phyloP scores from a whole-genome alignment of 2,329 filamentous ascomycete genomes.

The Paracorniculantispora psalliotae region DNA sequence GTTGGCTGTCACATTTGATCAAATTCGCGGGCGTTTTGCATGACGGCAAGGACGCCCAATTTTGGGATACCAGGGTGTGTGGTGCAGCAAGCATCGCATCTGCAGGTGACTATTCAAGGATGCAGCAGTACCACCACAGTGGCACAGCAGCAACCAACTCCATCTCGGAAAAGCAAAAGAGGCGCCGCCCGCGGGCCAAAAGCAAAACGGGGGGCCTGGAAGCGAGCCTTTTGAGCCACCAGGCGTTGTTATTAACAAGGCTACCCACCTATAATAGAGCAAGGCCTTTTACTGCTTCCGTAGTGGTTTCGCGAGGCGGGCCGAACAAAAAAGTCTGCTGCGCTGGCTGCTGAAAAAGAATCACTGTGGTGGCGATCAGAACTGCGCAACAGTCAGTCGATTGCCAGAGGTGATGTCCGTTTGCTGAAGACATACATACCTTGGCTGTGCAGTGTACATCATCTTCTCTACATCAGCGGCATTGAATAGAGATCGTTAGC shows the following conservation, averaged over 20 bases:
- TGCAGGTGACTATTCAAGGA: neutral
- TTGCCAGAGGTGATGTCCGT: neutral
- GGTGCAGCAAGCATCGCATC: neutral
- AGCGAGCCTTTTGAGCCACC: conserved; percentile 1
- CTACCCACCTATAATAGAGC: neutral
- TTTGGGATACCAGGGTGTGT: neutral
- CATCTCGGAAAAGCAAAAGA: neutral
- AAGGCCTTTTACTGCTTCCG: neutral
- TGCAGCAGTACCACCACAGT: neutral
- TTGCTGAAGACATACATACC: neutral
- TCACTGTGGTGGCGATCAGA: neutral
- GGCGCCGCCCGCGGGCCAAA: neutral
- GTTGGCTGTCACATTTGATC: neutral
- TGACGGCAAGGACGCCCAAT: neutral
- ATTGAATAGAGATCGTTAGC: neutral
- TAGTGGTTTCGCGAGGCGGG: neutral
- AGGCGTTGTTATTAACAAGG: too few species aligned
- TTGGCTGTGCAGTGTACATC: neutral
- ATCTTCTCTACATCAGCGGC: neutral
- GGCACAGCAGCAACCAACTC: neutral
- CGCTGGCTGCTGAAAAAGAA: neutral
- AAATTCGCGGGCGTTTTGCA: neutral
- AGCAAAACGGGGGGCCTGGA: conserved; percentile 6
- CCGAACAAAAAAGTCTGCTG: neutral
- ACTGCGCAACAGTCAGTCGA: neutral